These are phyloP conservation scores for Penicillium glabrum DNA, from an alignment of 2,329 filamentous ascomycete genomes.

Conservation along the genomic window DNA sequence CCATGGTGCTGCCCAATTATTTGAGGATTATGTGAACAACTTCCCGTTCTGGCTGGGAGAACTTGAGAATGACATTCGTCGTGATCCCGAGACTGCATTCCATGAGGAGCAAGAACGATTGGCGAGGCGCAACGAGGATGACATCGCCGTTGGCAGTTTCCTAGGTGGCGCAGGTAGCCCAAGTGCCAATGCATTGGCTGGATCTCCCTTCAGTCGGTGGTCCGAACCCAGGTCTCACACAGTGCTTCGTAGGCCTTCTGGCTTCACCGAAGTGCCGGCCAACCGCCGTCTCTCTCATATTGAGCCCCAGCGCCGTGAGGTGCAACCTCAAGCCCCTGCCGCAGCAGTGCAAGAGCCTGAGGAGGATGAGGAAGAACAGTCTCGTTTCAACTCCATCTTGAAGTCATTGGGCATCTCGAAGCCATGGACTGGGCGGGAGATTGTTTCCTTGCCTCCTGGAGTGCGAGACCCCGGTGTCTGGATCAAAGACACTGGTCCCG, in stretches of 20 bases:
- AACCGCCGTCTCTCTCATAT: slow-evolving; percentile 41
- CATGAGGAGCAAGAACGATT: slow-evolving; percentile 86
- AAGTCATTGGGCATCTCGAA: slow-evolving; percentile 80
- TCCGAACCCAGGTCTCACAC: slow-evolving; percentile 26
- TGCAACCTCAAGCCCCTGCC: slow-evolving; percentile 27
- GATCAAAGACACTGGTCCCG: slow-evolving; percentile 91
- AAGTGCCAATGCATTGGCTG: slow-evolving; percentile 27
- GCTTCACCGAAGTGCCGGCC: slow-evolving; percentile 22
- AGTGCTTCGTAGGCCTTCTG: slow-evolving; percentile 24
- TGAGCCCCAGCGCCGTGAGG: slow-evolving; percentile 33
- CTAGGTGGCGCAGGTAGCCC: slow-evolving; percentile 57
- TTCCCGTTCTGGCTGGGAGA: slow-evolving; percentile 95
- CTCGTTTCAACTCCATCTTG: slow-evolving; percentile 68
- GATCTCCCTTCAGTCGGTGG: slow-evolving; percentile 34
- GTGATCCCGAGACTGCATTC: slow-evolving; percentile 86
- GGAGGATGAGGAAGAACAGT: slow-evolving; percentile 48
- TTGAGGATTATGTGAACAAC: slow-evolving; percentile 94
- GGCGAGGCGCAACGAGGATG: slow-evolving; percentile 78
- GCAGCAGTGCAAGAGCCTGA: slow-evolving; percentile 35
- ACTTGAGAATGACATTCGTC: slow-evolving; percentile 88
- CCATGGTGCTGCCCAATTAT: slow-evolving; percentile 85
- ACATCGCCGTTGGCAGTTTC: slow-evolving; percentile 85
- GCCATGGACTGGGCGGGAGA: slow-evolving; percentile 61
- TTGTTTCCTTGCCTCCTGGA: slow-evolving; percentile 71
- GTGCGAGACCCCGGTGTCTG: slow-evolving; percentile 81